These are phyloP conservation scores for Wickerhamomyces bisporus DNA, from an alignment of 805 yeast species.

Conservation along the genomic window DNA sequence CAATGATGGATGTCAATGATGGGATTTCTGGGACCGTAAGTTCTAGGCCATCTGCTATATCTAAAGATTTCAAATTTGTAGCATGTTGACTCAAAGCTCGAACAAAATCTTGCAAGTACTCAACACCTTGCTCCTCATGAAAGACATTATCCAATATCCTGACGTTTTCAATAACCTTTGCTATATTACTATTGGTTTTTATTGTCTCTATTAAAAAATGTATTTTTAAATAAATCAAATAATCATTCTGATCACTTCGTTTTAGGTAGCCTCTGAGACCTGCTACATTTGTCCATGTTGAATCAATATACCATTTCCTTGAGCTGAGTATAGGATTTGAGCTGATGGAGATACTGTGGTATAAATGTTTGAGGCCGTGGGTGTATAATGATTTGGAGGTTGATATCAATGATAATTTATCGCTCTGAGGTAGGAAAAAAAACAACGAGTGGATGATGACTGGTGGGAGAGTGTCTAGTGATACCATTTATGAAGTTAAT, in stretches of 20 bases:
- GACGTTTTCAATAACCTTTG: constrained; percentile 29
- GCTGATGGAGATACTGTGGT: constrained; percentile 32
- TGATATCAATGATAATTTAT: constrained; percentile 1
- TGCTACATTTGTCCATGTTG: constrained; percentile 34
- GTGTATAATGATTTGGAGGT: constrained; percentile 19
- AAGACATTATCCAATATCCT: constrained; percentile 28
- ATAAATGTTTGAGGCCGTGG: constrained; percentile 30
- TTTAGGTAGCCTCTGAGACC: constrained; percentile 31
- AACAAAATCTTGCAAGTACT: constrained; percentile 21
- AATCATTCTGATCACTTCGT: constrained; percentile 30
- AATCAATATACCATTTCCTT: constrained; percentile 28
- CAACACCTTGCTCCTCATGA: constrained; percentile 18
- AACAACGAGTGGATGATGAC: neutral
- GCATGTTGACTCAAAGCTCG: constrained; percentile 20
- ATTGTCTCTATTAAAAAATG: constrained; percentile 35
- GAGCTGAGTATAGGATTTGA: constrained; percentile 28
- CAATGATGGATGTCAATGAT: constrained; percentile 8
- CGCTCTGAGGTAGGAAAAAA: constrained; percentile 8
- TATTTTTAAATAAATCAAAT: constrained; percentile 34
- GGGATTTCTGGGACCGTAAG: neutral
- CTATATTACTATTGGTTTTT: constrained; percentile 26
- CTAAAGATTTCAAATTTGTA: constrained; percentile 5
- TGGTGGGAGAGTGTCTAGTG: neutral
- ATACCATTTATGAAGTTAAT: too few species aligned
- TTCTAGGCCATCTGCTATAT: constrained; percentile 7